phyloP scores from a whole-genome alignment of 2,329 filamentous ascomycete species.

The Cercospora brassicicola region DNA sequence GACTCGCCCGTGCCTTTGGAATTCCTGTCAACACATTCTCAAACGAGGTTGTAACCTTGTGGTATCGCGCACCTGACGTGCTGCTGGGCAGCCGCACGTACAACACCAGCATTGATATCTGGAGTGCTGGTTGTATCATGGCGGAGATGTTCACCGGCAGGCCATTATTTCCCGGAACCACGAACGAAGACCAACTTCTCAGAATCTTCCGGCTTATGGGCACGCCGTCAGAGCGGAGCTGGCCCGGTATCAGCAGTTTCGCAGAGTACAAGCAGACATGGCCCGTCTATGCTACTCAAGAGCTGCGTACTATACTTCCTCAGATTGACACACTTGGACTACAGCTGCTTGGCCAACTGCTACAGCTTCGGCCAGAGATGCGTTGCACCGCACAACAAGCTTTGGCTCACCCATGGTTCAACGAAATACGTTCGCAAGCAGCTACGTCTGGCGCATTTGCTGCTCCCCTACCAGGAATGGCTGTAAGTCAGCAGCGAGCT shows the following conservation, averaged over 20 bases:
- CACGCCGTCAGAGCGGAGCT: conserved; percentile 89
- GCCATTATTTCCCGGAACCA: conserved; percentile 93
- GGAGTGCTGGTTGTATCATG: conserved; percentile 99
- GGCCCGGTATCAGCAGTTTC: conserved; percentile 91
- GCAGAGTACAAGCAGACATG: conserved; percentile 98
- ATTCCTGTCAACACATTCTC: conserved; percentile 98
- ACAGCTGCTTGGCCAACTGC: conserved; percentile 83
- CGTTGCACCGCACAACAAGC: conserved; percentile 85
- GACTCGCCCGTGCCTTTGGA: conserved; percentile 88
- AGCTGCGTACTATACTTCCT: conserved; percentile 80
- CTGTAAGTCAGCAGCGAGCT: conserved; percentile 28
- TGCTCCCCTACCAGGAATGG: conserved; percentile 23
- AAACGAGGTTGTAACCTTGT: conserved; percentile 95
- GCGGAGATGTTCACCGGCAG: conserved; percentile 98
- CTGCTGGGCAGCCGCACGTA: conserved; percentile 91
- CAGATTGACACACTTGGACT: conserved; percentile 86
- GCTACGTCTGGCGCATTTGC: conserved; percentile 29
- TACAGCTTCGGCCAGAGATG: conserved; percentile 88
- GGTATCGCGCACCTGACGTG: conserved; percentile 96
- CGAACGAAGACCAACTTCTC: conserved; percentile 94
- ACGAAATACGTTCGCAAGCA: conserved; percentile 54
- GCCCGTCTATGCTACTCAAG: conserved; percentile 90
- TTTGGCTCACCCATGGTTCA: conserved; percentile 89
- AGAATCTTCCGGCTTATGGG: conserved; percentile 99
- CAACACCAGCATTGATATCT: conserved; percentile 99